Evolutionary conservation across 495 filamentous ascomycete genomes (phyloP), one percentile per base, ranked within the genome.

Genomic region (Penicillium soppii): DNA sequence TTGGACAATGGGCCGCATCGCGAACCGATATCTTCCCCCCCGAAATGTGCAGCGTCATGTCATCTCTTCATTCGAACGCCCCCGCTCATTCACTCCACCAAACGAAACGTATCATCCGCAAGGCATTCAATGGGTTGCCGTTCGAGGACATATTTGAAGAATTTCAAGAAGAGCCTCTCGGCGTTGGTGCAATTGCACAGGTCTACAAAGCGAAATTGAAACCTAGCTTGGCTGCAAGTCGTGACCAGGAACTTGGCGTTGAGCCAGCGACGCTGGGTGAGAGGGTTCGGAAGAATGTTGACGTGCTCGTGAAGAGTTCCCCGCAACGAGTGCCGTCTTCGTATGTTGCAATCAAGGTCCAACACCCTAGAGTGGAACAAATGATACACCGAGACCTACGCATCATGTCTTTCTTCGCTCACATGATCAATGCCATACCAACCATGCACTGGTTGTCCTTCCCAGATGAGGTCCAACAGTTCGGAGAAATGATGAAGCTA

Each of bases 1-100:
- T 99, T 46, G 95, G 95, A 20, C 95, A 99, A 88, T 99, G 95
- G 94, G 95, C 95, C 19, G 95, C 95, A 9, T 97, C 94, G 4
- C 82, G 95, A 61, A 87, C 92, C 50, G 95, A 99, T 65, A 95
- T 99, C 63, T 99, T 99, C 67, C 92, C 95, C n/a, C 86, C 78
- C 9, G 84, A 96, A 65, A 82, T 99, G 78, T 99, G 95, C 70
- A 81, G 77, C 29, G 82, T 88, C 61, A 95, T 99, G 94, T 96
- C 92, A 0, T 88, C 90, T 44, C 83, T 99, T 4, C 95, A 99
- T 65, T 97, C 92, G 3, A 79, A 97, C 65, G 91, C 92, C 0
- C 92, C 91, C 0, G 90, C 95, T 10, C 95, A 99, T 69, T 90
- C 91, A 1, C 71, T 99, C 5, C 74, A 81, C 26, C 79, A 80